Conservation (phyloP, 2,329 filamentous ascomycete genomes). For the Botrytis galanthina region DNA sequence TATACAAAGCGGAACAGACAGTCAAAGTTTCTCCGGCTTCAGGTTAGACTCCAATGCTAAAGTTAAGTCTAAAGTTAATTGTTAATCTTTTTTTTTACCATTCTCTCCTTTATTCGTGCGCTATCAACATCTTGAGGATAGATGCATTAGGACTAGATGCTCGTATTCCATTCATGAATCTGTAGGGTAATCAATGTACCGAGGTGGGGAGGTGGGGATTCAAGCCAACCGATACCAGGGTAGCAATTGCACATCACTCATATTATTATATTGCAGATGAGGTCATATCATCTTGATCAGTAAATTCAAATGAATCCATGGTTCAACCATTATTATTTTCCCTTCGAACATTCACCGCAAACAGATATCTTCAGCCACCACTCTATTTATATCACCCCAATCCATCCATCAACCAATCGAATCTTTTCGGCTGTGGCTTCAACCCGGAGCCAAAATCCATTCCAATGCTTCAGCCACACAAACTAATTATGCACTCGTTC, state of each 20-base stretch:
- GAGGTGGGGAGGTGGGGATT: background rate
- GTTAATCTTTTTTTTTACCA: too few species aligned
- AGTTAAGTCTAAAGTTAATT: background rate
- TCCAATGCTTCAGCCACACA: background rate
- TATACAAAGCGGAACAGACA: background rate
- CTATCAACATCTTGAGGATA: background rate
- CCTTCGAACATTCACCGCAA: background rate
- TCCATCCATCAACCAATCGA: background rate
- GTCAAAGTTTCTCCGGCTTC: background rate
- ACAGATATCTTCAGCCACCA: background rate
- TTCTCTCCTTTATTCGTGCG: background rate
- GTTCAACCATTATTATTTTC: background rate
- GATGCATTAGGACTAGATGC: background rate
- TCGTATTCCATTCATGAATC: background rate
- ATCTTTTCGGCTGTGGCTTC: background rate
- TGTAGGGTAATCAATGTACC: background rate
- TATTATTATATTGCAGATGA: background rate
- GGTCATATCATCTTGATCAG: background rate
- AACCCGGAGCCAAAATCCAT: background rate
- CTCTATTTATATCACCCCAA: slow-evolving; percentile 3
- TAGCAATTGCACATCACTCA: background rate
- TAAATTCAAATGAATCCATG: background rate
- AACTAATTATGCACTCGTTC: background rate
- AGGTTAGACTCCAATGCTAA: background rate
- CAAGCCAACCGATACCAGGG: background rate